Evolutionary conservation across 768 basidiomycete genomes (phyloP), one percentile per base, ranked within the genome.

Genomic region (Lanmaoa rubissima): DNA sequence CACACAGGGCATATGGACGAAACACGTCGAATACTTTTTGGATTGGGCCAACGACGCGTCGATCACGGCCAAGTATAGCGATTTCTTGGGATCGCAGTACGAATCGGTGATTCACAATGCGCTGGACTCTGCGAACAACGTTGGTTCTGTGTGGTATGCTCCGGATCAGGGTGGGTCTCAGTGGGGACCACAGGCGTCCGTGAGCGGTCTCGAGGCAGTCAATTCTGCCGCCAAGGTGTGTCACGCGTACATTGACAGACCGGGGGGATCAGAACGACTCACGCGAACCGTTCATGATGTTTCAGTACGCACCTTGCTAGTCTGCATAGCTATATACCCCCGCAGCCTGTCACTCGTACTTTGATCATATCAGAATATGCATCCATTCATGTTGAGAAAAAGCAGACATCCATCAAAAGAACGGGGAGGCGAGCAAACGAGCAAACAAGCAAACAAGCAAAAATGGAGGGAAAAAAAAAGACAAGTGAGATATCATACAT

Each of bases 11-110:
- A 57, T 82, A 17, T 81, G 81, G 79, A 81, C 73, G 16, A 83
- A 83, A 58, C 78, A 81, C 49, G 57, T 82, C 6, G 75, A 77
- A 47, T 81, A 73, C 58, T 81, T 82, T 62, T 71, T 83, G 31
- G 80, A 82, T 57, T 59, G 48, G 46, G 81, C 76, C 34, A 73
- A 76, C 41, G 75, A 79, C 55, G 16, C 75, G 19, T 63, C 73
- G 28, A 76, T 80, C 16, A 73, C 65, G 0, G 71, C 71, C n/a
- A 80, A 79, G 59, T 83, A 82, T 60, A 53, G 56, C 26, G 4
- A 44, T 19, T 68, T 73, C 58, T 45, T 71, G 28, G 52, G 73
- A 26, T 71, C 76, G 3, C 81, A 81, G 55, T 65, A 68, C 13
- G 74, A 71, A 1, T 80, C 70, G 3, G 76, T 82, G 24, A 31